These are phyloP conservation scores for Saccharomyces hybrid DNA, from an alignment of 1,139 yeast species.

Conservation along the genomic window DNA sequence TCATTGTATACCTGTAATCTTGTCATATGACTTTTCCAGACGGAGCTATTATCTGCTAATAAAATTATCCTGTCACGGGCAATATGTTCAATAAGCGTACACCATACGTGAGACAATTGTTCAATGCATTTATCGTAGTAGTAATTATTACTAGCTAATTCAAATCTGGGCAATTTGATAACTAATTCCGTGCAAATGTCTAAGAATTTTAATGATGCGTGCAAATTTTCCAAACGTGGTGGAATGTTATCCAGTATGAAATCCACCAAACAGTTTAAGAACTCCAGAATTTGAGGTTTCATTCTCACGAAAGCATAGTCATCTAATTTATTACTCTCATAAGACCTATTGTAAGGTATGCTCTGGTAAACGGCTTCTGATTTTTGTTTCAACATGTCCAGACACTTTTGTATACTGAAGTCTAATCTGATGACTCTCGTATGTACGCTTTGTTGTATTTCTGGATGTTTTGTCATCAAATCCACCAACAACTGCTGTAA, in stretches of 20 bases:
- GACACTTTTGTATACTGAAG: conserved; percentile 21
- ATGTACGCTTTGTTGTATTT: conserved; percentile 17
- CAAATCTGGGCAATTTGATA: conserved; percentile 64
- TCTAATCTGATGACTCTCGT: conserved; percentile 16
- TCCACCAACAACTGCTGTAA: conserved; percentile 21
- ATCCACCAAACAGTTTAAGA: conserved; percentile 70
- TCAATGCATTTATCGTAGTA: conserved; percentile 68
- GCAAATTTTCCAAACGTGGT: conserved; percentile 48
- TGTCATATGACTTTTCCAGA: conserved; percentile 42
- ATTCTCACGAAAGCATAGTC: conserved; percentile 88
- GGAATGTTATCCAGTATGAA: conserved; percentile 73
- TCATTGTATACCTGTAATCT: conserved; percentile 56
- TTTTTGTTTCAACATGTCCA: conserved; percentile 18
- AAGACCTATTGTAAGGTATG: conserved; percentile 26
- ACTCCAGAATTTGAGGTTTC: conserved; percentile 64
- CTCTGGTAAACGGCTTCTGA: conserved; percentile 18
- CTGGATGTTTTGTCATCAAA: conserved; percentile 24
- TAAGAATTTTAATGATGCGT: conserved; percentile 55
- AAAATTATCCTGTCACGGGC: conserved; percentile 37
- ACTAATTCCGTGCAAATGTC: conserved; percentile 59
- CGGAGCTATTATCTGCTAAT: conserved; percentile 26
- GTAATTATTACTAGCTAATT: conserved; percentile 63
- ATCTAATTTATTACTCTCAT: conserved; percentile 22
- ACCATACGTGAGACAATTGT: conserved; percentile 73
- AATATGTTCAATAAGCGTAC: conserved; percentile 44